Evolutionary conservation across 371 early-diverging fungal genomes (phyloP), one percentile per base, ranked within the genome.

Genomic region (Apophysomyces ossiformis): DNA sequence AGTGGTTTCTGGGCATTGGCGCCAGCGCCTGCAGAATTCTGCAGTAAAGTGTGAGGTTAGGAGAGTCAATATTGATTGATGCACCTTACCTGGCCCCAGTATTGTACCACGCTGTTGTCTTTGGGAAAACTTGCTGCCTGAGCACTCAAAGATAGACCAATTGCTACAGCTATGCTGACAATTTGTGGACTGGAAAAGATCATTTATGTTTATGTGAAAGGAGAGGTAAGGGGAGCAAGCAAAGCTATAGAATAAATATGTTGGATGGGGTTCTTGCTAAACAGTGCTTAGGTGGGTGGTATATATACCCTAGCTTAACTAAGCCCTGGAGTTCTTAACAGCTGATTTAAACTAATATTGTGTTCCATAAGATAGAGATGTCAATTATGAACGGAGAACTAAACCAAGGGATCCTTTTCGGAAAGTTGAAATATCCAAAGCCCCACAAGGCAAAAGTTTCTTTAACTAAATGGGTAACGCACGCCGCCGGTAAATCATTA

Each of bases 1-100:
- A 92, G 74, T 2, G 83, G 67, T 47, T 75, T 58, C 65, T 79
- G 80, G 26, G 70, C 70, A 5, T 21, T 36, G 2, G 32, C 21
- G 4, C 70, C 65, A 1, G 38, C 75, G 37, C 68, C 71, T 8
- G 70, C 73, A 50, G 80, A 76, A 57, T 79, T 74, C 76, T 78
- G 70, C 12, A 26, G 37, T 11, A 44, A 45, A 60, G 7, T 1
- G 50, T 26, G 37, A 50, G 37, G 21, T 7, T 7, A 18, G 16
- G 13, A 26, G 16, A 44, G 39, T 7, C n/a, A 54, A 13, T 13
- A 6, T 13, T 21, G 35, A 15, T 13, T 12, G 6, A 56, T 16
- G 39, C 45, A 2, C 59, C 46, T 57, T 70, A 72, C 70, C 43
- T 77, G 72, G 37, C 74, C 74, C 72, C 72, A 77, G 37, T 76